Base-by-base conservation (phyloP, 2,329 filamentous ascomycete genomes). In the Talaromyces sp. region DNA sequence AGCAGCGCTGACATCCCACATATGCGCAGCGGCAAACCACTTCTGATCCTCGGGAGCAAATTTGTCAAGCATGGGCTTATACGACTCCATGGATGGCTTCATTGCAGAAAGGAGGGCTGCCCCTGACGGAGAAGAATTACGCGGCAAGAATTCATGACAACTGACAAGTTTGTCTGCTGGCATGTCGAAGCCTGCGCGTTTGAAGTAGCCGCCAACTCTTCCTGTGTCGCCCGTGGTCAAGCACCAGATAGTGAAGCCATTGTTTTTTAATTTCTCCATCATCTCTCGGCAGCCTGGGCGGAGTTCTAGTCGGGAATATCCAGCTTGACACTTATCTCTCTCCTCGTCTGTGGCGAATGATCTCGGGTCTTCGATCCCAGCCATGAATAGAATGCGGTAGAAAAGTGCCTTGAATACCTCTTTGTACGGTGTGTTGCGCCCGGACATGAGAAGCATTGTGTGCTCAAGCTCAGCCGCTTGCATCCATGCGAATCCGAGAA, bases 11-110 rank as follows among this genome's bases (percentile, higher is more conserved):
- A 85, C 84, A 75, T 88, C 85, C 85, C 85, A 87, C 79, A 84
- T 83, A 73, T 87, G 85, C 25, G 84, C 85, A 1, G 85, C 85
- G 0, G 83, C 85, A 71, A 86, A 87, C 84, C 84, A 87, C 54
- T 79, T 79, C 67, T 73, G 67, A 51, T 81, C 75, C 0, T 75
- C 73, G 0, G 70, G 69, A 0, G 69, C 78, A 64, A 86, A 79
- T 58, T 71, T 73, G n/a, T 78, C 76, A 38, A 82, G 72, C 5
- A 83, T 71, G 1, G 78, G 75, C 67, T 73, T 70, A 68, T 87
- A 87, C 0, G 82, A 80, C 29, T 71, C 77, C 3, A 80, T 72
- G 0, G 79, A 80, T 0, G 85, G 85, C 72, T 86, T 87, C 1
- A 80, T 19, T 45, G 43, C 43, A 22, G 43, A n/a, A 7, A 45